Percentiles rank a stretch among this genome's conserved stretches.
Evolutionary conservation across 2,329 filamentous ascomycete species (phyloP).

Genomic region (Monosporascus ibericus): DNA sequence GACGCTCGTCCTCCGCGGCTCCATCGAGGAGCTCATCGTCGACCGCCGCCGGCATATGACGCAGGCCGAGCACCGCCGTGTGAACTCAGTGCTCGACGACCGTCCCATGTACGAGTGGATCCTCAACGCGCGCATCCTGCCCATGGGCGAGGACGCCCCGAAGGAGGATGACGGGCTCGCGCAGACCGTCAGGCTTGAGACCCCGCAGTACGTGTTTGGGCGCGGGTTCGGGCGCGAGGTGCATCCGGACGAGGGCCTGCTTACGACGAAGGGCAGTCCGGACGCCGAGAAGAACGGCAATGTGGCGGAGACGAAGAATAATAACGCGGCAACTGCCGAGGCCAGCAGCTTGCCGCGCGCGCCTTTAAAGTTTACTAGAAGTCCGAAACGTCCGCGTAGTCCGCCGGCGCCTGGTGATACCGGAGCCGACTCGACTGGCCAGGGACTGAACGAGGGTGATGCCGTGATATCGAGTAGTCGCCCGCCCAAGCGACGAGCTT

Average conservation of each 20-base stretch:
- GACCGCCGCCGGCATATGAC: constrained; percentile 70
- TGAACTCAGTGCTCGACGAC: constrained; percentile 54
- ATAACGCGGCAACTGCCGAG: background rate
- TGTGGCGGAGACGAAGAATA: constrained; percentile 2
- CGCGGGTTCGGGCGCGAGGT: constrained; percentile 37
- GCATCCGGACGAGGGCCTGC: constrained; percentile 41
- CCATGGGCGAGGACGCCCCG: constrained; percentile 12
- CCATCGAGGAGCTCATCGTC: constrained; percentile 80
- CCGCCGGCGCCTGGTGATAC: background rate
- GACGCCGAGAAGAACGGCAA: background rate
- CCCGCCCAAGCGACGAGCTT: constrained; percentile 3
- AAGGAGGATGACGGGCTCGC: constrained; percentile 27
- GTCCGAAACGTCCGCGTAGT: constrained; percentile 13
- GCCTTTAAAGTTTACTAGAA: constrained; percentile 4
- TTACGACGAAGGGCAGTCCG: constrained; percentile 14
- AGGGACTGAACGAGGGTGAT: background rate
- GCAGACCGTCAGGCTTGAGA: constrained; percentile 42
- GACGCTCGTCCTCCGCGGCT: constrained; percentile 73
- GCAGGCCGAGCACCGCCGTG: constrained; percentile 51
- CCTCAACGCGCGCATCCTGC: constrained; percentile 41
- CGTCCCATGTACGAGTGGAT: constrained; percentile 55
- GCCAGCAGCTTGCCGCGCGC: background rate
- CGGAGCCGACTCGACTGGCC: background rate
- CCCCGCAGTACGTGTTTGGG: constrained; percentile 46
- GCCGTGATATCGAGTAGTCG: background rate